Conservation (phyloP, 2,329 filamentous ascomycete genomes). For the Penicillium griseofulvum region DNA sequence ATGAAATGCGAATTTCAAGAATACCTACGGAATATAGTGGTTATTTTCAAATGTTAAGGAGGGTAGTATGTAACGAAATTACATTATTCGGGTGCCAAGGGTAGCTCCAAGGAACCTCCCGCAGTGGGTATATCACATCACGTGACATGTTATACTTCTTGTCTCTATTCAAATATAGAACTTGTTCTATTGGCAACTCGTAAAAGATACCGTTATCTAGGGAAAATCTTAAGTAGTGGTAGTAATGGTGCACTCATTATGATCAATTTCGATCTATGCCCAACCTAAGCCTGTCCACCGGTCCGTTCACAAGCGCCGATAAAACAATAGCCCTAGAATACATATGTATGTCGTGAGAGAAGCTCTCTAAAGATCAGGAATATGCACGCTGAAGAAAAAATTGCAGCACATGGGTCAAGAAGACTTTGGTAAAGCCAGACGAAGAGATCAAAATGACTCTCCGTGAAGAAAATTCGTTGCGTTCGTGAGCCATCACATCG, state of each 20-base stretch:
- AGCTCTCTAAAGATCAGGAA: slow-evolving; percentile 22
- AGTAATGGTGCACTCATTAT: slow-evolving; percentile 7
- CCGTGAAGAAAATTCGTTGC: slow-evolving; percentile 34
- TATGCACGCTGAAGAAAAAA: slow-evolving; percentile 40
- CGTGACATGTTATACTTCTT: background rate
- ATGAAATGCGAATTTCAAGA: background rate
- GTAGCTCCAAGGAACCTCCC: background rate
- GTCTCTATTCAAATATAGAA: background rate
- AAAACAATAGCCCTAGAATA: slow-evolving; percentile 25
- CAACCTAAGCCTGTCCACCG: slow-evolving; percentile 9
- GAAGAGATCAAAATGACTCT: slow-evolving; percentile 14
- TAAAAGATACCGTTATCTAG: background rate
- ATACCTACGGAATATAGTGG: too few relatives aligned
- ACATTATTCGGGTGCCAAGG: background rate
- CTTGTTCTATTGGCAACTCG: background rate
- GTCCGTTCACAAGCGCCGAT: slow-evolving; percentile 14
- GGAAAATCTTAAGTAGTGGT: background rate
- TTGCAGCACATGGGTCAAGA: slow-evolving; percentile 30
- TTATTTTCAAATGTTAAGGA: background rate
- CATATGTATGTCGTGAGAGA: slow-evolving; percentile 16
- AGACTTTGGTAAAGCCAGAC: slow-evolving; percentile 24
- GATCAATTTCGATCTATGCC: slow-evolving; percentile 14
- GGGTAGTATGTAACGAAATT: background rate
- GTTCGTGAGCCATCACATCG: slow-evolving; percentile 39
- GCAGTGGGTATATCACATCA: background rate